Evolutionary conservation across 371 early-diverging fungal genomes (phyloP), one percentile per base, ranked within the genome.

Genomic region (Nosema muscidifuracis): DNA sequence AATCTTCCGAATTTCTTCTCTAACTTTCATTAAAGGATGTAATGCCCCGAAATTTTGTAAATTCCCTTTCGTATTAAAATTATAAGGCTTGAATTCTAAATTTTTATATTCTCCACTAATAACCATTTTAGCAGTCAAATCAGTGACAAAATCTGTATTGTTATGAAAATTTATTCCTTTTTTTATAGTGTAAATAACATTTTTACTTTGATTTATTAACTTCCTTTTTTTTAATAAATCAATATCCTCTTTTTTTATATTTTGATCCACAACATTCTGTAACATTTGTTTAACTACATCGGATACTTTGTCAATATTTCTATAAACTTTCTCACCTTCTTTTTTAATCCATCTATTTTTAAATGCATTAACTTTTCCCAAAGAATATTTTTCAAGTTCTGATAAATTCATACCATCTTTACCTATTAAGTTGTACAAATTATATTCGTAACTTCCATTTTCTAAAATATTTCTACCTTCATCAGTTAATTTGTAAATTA

Each of bases 21-120:
- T 92, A 40, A 97, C 94, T 84, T 98, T 95, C 88, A 95, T 89
- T 57, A 99, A 86, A 66, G 99, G 99, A 82, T 98, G 98, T 71
- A 98, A 85, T 77, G 93, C 89, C 4, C 99, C 99, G 67, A 89
- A 89, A 40, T 82, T 74, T 28, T 92, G 91, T 38, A 86, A 85
- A 67, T 89, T 86, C 76, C 97, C 95, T 13, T 51, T 73, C 10
- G 94, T 89, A 65, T 91, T 87, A 86, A 98, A 97, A 86, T 99
- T 98, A 87, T 95, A 98, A 79, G 90, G 88, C 83, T 99, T 99
- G 87, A 99, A 94, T 47, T 87, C 84, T 18, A 87, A 86, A 20
- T 81, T 86, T 83, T 92, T 91, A 92, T 95, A 93, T 16, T 50
- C 12, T 13, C 71, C 65, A 67, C 88, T 89, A 87, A 87, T 85